phyloP scores from a whole-genome alignment of 106 monocot species.

The Xerophyta viscosa region DNA sequence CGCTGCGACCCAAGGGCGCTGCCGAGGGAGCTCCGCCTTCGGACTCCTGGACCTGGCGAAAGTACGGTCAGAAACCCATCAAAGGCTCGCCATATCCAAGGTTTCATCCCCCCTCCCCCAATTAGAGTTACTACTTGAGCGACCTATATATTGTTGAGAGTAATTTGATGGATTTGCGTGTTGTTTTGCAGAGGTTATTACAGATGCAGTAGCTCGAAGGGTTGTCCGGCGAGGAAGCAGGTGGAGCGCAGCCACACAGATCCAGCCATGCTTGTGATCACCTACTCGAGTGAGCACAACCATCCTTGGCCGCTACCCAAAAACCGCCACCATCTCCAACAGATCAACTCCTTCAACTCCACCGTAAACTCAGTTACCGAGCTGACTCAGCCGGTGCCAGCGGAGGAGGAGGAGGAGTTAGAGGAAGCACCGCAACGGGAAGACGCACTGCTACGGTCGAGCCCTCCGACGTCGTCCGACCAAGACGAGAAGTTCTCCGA shows the following conservation, averaged over 20 bases:
- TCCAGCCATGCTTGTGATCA: slow-evolving; percentile 47
- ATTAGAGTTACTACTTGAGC: no score
- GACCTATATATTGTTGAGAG: no score
- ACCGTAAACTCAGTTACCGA: no score
- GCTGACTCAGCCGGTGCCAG: no score
- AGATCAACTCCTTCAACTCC: no score
- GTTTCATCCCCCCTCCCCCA: no score
- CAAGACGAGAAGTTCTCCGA: slow-evolving; percentile 30
- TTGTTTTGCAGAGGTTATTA: slow-evolving; percentile 77
- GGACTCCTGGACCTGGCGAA: slow-evolving; percentile 72
- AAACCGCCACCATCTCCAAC: no score
- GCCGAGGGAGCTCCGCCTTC: slow-evolving; percentile 52
- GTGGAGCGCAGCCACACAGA: slow-evolving; percentile 63
- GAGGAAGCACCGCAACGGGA: no score
- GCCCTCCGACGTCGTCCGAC: no score
- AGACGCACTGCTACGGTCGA: no score
- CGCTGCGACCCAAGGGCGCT: slow-evolving; percentile 31
- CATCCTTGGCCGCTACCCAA: slow-evolving; percentile 44
- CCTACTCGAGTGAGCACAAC: slow-evolving; percentile 68
- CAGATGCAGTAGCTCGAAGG: slow-evolving; percentile 64
- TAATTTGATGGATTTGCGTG: no score
- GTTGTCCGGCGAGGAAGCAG: slow-evolving; percentile 57
- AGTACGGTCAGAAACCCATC: slow-evolving; percentile 88
- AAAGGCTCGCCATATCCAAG: slow-evolving; percentile 79
- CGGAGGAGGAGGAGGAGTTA: no score